Conservation (phyloP, 2,329 filamentous ascomycete species). For the Fusarium hostae region DNA sequence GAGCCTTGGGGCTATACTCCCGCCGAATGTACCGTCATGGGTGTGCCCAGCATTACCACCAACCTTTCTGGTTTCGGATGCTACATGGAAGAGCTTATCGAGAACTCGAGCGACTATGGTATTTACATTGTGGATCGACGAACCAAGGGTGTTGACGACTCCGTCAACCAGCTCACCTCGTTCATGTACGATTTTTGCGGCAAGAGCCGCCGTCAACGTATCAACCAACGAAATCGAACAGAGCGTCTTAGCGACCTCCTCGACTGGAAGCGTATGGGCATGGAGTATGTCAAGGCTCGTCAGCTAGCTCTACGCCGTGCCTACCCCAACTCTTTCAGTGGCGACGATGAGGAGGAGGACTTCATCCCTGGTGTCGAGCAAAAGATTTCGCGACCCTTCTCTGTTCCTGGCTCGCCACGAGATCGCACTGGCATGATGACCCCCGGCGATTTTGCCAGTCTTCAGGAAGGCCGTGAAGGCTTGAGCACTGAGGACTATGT, state of each 20-base stretch:
- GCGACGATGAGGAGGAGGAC: slow-evolving; percentile 84
- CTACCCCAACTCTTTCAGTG: slow-evolving; percentile 86
- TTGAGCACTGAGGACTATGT: slow-evolving; percentile 97
- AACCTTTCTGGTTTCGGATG: slow-evolving; percentile 98
- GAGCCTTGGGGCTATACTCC: slow-evolving; percentile 99
- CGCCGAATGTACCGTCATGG: slow-evolving; percentile 98
- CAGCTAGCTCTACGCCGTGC: slow-evolving; percentile 91
- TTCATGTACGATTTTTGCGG: slow-evolving; percentile 90
- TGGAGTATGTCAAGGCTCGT: slow-evolving; percentile 98
- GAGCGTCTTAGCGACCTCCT: slow-evolving; percentile 94
- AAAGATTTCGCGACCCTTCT: slow-evolving; percentile 95
- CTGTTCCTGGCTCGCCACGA: slow-evolving; percentile 90
- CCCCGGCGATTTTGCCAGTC: slow-evolving; percentile 93
- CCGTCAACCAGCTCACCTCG: slow-evolving; percentile 91
- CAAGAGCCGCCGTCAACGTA: slow-evolving; percentile 95
- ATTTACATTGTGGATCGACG: slow-evolving; percentile 99
- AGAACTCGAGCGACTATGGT: slow-evolving; percentile 97
- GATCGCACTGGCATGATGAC: slow-evolving; percentile 98
- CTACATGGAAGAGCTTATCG: slow-evolving; percentile 99
- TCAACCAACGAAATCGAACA: slow-evolving; percentile 98
- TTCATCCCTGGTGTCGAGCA: slow-evolving; percentile 93
- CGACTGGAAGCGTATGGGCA: slow-evolving; percentile 99
- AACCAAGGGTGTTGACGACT: slow-evolving; percentile 95
- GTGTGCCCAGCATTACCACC: slow-evolving; percentile 96
- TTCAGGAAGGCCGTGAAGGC: slow-evolving; percentile 94